Conservation (phyloP, 2,329 filamentous ascomycete genomes). For the Nigrospora osmanthi region DNA sequence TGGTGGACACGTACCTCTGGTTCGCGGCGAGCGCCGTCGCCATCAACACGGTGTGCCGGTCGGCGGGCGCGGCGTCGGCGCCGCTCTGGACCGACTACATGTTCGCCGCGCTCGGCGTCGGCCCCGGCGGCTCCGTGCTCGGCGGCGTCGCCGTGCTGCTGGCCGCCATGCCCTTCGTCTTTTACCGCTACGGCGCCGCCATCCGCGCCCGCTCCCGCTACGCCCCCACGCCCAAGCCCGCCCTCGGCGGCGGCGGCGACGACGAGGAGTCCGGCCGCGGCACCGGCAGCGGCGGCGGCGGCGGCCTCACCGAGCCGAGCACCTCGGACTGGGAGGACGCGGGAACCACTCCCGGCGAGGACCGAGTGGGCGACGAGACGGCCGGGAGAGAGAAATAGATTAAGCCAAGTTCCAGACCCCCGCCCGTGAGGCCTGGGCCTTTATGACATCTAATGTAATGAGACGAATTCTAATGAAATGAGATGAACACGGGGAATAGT, state of each 20-base stretch:
- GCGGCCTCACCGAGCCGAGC: no score
- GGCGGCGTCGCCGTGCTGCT: slow-evolving; percentile 35
- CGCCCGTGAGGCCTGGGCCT: no score
- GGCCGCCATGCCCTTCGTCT: slow-evolving; percentile 49
- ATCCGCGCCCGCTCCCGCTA: slow-evolving; percentile 32
- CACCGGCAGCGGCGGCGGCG: no score
- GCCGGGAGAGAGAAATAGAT: no score
- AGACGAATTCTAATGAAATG: no score
- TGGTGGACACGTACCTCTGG: slow-evolving; percentile 45
- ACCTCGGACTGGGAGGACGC: no score
- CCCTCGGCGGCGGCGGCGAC: slow-evolving; percentile 9
- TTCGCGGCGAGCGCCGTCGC: slow-evolving; percentile 58
- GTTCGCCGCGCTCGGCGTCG: slow-evolving; percentile 52
- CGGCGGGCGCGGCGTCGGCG: slow-evolving; percentile 48
- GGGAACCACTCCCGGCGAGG: no score
- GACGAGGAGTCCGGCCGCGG: slow-evolving; percentile 5
- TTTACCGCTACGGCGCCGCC: slow-evolving; percentile 41
- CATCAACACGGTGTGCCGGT: slow-evolving; percentile 53
- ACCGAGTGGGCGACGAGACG: no score
- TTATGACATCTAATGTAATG: no score
- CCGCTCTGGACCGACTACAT: slow-evolving; percentile 52
- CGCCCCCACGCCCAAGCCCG: slow-evolving; percentile 17
- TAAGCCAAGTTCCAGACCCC: no score
- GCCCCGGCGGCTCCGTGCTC: slow-evolving; percentile 46
- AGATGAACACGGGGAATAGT: no score